Base-by-base conservation (phyloP, 129 eudicot genomes). In the Kitagawia praeruptora region DNA sequence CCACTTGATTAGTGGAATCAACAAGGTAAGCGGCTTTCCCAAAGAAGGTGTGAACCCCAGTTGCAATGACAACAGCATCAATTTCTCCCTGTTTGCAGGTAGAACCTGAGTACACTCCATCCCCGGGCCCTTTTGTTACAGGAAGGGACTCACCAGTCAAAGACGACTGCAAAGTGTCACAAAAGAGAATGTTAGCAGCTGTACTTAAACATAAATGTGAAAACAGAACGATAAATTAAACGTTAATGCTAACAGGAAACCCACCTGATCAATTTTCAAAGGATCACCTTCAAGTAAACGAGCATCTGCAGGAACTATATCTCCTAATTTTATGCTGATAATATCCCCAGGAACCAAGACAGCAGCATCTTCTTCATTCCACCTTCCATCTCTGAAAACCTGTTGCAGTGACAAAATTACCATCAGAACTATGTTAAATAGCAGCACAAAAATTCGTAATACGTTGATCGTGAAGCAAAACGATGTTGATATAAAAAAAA, bases 21-120 rank as follows among this genome's bases (percentile, higher is more conserved):
- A 96, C 99, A 77, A 96, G 99, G 81, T 96, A 98, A 78, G 99
- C 99, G 58, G 99, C 99, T 85, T 96, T 96, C 40, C 99, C 99
- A 41, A 96, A 96, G 82, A 96, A 96, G 6, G 98, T 96, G 85
- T 96, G 99, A 39, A 96, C 99, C 78, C 99, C 99, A 48, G 99
- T 96, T 38, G 98, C 98, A 42, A 96, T 96, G 58, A 96, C 99
- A 8, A 96, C 88, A 6, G 99, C 99, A 75, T 96, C 98, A 45
- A 96, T 84, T 66, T 96, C 99, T 75, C 99, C 99, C 79, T 96
- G 99, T 80, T 96, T 96, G 89, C 99, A 96, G 9, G 99, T 96
- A 39, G 99, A 96, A 69, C 99, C 99, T 2, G 98, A 96, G 80
- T 96, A 96, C 23, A 96, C 98, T 28, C 99, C 98, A 27, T 96